Evolutionary conservation across 2,329 filamentous ascomycete genomes (phyloP).

Genomic region (Trichoderma afroharzianum): DNA sequence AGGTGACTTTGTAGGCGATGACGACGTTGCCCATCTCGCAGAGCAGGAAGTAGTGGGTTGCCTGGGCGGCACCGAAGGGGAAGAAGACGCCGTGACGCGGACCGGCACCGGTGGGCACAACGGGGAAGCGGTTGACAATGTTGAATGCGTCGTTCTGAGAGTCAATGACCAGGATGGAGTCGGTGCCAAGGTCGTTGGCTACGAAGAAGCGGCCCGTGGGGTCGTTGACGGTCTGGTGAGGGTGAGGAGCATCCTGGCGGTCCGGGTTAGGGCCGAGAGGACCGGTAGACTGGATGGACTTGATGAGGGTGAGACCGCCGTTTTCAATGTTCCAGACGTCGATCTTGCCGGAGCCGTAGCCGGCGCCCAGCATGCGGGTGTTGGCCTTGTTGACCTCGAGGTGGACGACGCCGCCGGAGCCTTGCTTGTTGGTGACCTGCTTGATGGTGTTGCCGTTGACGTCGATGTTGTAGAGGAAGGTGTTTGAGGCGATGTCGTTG

Average conservation of each 20-base stretch:
- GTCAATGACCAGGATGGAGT: slow-evolving; percentile 46
- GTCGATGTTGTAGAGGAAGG: slow-evolving; percentile 41
- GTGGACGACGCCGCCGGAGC: slow-evolving; percentile 44
- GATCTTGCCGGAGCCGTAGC: slow-evolving; percentile 39
- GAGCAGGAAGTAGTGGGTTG: slow-evolving; percentile 45
- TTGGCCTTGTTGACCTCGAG: slow-evolving; percentile 44
- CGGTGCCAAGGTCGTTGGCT: slow-evolving; percentile 48
- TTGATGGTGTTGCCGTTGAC: slow-evolving; percentile 26
- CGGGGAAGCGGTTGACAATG: slow-evolving; percentile 33
- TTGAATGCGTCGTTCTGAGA: slow-evolving; percentile 38
- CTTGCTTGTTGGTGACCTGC: slow-evolving; percentile 28
- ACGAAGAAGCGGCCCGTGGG: slow-evolving; percentile 48
- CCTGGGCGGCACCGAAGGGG: slow-evolving; percentile 29
- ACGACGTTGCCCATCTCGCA: slow-evolving; percentile 46
- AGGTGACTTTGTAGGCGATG: slow-evolving; percentile 40
- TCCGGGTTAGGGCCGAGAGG: slow-evolving; percentile 30
- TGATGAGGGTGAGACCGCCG: slow-evolving; percentile 36
- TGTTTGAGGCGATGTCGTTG: slow-evolving; percentile 42
- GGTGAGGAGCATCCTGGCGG: slow-evolving; percentile 34
- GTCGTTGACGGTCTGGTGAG: slow-evolving; percentile 48
- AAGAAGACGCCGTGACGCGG: slow-evolving; percentile 51
- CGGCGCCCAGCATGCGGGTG: slow-evolving; percentile 44
- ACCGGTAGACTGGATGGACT: slow-evolving; percentile 35
- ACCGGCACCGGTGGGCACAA: slow-evolving; percentile 40
- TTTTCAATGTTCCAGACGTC: slow-evolving; percentile 45